Evolutionary conservation across 1,284 basidiomycete species (phyloP).

Genomic region (Violaceomyces palustris): DNA sequence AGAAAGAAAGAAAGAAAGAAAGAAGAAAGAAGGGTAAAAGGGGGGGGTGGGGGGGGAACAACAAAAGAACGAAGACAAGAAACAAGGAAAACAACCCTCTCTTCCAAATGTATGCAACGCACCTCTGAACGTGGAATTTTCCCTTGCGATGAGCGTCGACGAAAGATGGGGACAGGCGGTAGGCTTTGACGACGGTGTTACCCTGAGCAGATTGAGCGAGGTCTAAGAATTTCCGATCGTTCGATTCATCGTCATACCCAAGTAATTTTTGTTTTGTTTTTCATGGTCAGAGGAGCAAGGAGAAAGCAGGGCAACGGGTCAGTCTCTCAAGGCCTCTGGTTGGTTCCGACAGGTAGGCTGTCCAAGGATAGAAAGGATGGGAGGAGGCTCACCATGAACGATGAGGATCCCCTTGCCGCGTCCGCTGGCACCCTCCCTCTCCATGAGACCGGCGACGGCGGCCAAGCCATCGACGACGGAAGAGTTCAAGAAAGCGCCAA

Average conservation of each 20-base stretch:
- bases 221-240: no score
- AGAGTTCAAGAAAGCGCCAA: constrained; percentile 59
- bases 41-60: no score
- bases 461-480: constrained; percentile 73
- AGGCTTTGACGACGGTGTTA: constrained; percentile 85
- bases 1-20: constrained; percentile 1
- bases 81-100: constrained; percentile 1
- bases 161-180: constrained; percentile 77
- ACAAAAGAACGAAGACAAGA: constrained; percentile 3
- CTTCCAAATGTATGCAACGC: no score
- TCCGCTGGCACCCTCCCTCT: constrained; percentile 47
- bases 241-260: constrained; percentile 54
- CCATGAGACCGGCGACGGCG: constrained; percentile 44
- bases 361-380: no score
- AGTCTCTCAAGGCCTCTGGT: no score
- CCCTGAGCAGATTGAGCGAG: constrained; percentile 62
- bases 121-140: constrained; percentile 77
- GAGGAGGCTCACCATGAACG: no score
- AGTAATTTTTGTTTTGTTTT: no score
- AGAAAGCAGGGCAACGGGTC: no score
- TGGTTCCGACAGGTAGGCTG: no score
- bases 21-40: no score
- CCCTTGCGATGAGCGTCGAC: constrained; percentile 77
- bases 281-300: no score
- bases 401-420: constrained; percentile 48